Percentiles rank a stretch among this genome's conserved stretches.
Evolutionary conservation across 352 stramenopile genomes (phyloP).

Genomic region (Phytophthora aleatoria): DNA sequence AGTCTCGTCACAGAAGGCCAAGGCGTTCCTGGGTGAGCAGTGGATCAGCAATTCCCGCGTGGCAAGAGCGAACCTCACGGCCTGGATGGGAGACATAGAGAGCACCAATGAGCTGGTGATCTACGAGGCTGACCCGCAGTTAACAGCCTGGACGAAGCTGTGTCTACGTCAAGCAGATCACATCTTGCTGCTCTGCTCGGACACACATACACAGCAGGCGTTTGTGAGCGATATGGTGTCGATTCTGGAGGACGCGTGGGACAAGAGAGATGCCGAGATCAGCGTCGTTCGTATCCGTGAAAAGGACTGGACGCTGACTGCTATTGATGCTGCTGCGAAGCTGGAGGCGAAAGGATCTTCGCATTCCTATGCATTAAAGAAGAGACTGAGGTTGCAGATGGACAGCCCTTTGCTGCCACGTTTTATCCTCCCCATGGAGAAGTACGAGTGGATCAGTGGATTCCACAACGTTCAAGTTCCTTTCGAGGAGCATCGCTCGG

Average conservation of each 20-base stretch:
- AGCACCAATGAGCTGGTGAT: constrained; percentile 79
- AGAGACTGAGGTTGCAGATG: constrained; percentile 60
- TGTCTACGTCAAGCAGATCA: constrained; percentile 87
- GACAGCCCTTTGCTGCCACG: constrained; percentile 64
- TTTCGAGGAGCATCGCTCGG: constrained; percentile 70
- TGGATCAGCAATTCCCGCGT: constrained; percentile 78
- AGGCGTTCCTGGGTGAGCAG: constrained; percentile 61
- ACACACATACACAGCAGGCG: constrained; percentile 63
- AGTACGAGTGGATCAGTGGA: constrained; percentile 86
- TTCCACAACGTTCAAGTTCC: constrained; percentile 88
- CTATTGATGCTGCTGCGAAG: constrained; percentile 52
- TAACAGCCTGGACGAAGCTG: constrained; percentile 83
- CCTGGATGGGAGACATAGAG: constrained; percentile 86
- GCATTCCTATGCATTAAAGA: constrained; percentile 57
- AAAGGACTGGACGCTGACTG: constrained; percentile 73
- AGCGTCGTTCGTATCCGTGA: constrained; percentile 82
- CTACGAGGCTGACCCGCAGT: constrained; percentile 74
- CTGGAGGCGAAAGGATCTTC: constrained; percentile 54
- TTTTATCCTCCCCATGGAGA: constrained; percentile 81
- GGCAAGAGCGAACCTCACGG: constrained; percentile 64
- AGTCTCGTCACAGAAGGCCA: constrained; percentile 77
- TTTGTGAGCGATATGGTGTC: constrained; percentile 76
- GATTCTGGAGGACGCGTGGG: constrained; percentile 72
- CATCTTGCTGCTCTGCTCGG: constrained; percentile 82
- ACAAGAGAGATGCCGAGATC: constrained; percentile 72